Evolutionary conservation across 768 basidiomycete species (phyloP), one percentile per base, ranked within the genome.

Genomic region (Amyloporia xantha): DNA sequence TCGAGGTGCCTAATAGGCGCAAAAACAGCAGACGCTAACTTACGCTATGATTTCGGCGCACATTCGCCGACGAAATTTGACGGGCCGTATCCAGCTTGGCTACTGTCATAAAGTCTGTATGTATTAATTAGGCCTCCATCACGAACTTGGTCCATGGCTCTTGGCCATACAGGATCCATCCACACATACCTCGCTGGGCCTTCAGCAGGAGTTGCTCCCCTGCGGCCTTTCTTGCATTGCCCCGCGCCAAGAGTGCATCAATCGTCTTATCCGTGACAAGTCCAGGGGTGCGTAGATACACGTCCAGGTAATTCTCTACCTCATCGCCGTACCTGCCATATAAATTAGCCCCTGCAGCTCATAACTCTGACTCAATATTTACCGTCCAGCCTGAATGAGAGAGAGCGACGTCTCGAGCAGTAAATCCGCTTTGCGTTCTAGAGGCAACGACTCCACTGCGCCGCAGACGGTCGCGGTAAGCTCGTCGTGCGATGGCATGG

Each of bases 281-380:
- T 41, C 77, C 74, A 0, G 82, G 81, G 13, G 81, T 83, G 48
- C 72, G 68, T 40, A 86, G 61, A 57, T 82, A 84, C 15, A 84
- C 79, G 13, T 86, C 82, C 21, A 84, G 57, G 57, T 81, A 84
- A 41, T 72, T 76, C 61, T 83, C 82, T 23, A 84, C 82, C 24
- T 81, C 75, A 35, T 70, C 66, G 13, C 79, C 81, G 67, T 82
- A 84, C 56, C 82, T 85, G 43, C 40, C 6, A 9, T 20, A 21
- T n/a, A 35, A 43, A 44, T 41, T 24, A 27, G 23, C n/a, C 15
- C n/a, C n/a, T n/a, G n/a, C n/a, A n/a, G n/a, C n/a, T n/a, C n/a
- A n/a, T n/a, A n/a, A n/a, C n/a, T n/a, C n/a, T n/a, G n/a, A n/a
- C n/a, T n/a, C n/a, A n/a, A n/a, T n/a, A 56, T 68, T 49, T 50